Conservation (phyloP, 2,329 filamentous ascomycete species). For the Huntiella abstrusa region DNA sequence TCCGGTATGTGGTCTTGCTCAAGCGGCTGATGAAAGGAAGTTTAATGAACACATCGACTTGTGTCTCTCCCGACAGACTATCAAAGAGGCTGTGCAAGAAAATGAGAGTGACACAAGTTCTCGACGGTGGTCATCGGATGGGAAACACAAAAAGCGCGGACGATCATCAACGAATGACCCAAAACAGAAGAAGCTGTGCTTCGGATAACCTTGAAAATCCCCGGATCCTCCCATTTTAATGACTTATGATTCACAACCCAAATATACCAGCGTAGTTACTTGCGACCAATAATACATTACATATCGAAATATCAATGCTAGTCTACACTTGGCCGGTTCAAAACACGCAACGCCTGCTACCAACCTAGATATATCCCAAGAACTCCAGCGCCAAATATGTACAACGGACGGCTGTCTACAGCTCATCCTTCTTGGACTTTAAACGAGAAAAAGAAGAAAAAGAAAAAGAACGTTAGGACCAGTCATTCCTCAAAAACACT, state of each 20-base stretch:
- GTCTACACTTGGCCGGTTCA: too few species aligned
- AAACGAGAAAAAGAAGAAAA: slow-evolving; percentile 2
- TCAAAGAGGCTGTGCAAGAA: slow-evolving; percentile 60
- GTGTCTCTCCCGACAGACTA: slow-evolving; percentile 71
- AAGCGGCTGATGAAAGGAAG: slow-evolving; percentile 49
- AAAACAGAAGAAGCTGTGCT: slow-evolving; percentile 33
- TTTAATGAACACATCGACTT: slow-evolving; percentile 91
- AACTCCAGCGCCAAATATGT: too few species aligned
- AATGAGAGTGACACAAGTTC: slow-evolving; percentile 16
- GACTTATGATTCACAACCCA: too few species aligned
- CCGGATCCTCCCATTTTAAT: too few species aligned
- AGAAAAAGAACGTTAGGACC: background rate
- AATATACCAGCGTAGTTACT: too few species aligned
- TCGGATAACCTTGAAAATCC: slow-evolving; percentile 20
- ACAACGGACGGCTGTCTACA: slow-evolving; percentile 7
- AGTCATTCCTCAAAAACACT: background rate
- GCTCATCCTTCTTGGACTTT: slow-evolving; percentile 11
- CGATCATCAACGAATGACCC: slow-evolving; percentile 20
- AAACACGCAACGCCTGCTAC: too few species aligned
- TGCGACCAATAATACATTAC: too few species aligned
- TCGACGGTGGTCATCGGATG: slow-evolving; percentile 11
- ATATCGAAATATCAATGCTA: too few species aligned
- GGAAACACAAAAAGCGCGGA: slow-evolving; percentile 12
- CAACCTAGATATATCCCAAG: too few species aligned
- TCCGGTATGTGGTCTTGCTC: slow-evolving; percentile 66